These are phyloP conservation scores for Hondaea fermentalgiana DNA, from an alignment of 108 stramenopile species.

Conservation along the genomic window DNA sequence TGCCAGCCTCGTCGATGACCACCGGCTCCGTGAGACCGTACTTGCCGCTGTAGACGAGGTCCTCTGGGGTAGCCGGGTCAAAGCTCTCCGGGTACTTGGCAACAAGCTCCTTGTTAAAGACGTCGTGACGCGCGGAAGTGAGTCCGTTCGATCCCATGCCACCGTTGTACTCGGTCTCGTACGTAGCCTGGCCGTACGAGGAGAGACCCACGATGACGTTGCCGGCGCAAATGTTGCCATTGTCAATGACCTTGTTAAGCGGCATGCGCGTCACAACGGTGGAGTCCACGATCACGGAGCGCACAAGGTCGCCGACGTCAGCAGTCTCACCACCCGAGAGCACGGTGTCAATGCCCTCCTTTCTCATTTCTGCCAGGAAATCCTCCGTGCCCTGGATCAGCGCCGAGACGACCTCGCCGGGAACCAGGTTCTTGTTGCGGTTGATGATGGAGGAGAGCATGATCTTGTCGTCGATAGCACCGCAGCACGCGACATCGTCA, in stretches of 20 bases:
- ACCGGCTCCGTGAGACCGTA: not conserved
- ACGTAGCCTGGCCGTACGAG: constrained; percentile 18
- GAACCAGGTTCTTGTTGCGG: constrained; percentile 23
- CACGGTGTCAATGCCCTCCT: constrained; percentile 3
- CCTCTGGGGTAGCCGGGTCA: not conserved
- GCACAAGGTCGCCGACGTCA: constrained; percentile 24
- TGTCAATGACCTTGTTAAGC: constrained; percentile 11
- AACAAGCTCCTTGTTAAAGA: constrained; percentile 17
- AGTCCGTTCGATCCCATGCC: constrained; percentile 27
- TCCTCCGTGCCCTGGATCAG: constrained; percentile 23
- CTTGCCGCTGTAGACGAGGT: constrained; percentile 19
- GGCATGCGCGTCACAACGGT: constrained; percentile 5
- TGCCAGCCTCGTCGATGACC: not conserved
- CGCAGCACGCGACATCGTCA: constrained; percentile 1
- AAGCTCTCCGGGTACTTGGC: constrained; percentile 18
- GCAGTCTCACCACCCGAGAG: constrained; percentile 23
- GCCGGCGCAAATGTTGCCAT: constrained; percentile 6
- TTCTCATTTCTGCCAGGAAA: not conserved
- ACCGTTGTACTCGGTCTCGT: constrained; percentile 23
- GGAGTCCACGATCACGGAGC: constrained; percentile 21
- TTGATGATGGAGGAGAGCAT: constrained; percentile 19
- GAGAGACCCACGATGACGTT: constrained; percentile 21
- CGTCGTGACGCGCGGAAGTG: constrained; percentile 23
- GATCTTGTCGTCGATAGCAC: constrained; percentile 16
- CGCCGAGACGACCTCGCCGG: constrained; percentile 21